Evolutionary conservation across 768 basidiomycete genomes (phyloP).

Genomic region (Suillus tomentosus): DNA sequence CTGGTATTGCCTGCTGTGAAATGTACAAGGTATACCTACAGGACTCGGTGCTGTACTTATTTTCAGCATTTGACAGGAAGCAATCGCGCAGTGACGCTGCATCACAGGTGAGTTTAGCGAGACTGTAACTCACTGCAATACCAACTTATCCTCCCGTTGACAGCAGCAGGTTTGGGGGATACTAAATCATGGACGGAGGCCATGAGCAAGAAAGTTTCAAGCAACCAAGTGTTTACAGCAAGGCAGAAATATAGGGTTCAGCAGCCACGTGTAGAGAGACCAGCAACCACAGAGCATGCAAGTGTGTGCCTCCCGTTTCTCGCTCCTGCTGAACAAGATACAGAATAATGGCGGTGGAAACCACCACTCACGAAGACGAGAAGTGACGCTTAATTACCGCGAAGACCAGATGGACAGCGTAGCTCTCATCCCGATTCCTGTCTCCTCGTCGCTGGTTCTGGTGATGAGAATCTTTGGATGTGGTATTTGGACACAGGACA

Average conservation of each 20-base stretch:
- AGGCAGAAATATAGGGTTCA: background rate
- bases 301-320: background rate
- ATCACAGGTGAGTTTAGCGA: background rate
- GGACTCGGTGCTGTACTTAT: background rate
- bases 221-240: background rate
- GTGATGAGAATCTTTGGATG: background rate
- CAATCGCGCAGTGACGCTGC: background rate
- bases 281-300: background rate
- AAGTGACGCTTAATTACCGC: background rate
- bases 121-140: background rate
- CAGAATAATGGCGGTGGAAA: background rate
- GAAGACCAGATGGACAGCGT: background rate
- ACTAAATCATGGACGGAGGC: background rate
- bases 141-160: background rate
- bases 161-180: background rate
- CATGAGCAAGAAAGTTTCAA: background rate
- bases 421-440: background rate
- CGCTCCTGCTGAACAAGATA: background rate
- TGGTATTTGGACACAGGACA: background rate
- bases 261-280: background rate
- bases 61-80: background rate
- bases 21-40: background rate
- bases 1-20: background rate
- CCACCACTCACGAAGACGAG: background rate
- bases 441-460: background rate